Conservation (phyloP, 1,139 yeast species). For the Pneumocystis jirovecii region DNA sequence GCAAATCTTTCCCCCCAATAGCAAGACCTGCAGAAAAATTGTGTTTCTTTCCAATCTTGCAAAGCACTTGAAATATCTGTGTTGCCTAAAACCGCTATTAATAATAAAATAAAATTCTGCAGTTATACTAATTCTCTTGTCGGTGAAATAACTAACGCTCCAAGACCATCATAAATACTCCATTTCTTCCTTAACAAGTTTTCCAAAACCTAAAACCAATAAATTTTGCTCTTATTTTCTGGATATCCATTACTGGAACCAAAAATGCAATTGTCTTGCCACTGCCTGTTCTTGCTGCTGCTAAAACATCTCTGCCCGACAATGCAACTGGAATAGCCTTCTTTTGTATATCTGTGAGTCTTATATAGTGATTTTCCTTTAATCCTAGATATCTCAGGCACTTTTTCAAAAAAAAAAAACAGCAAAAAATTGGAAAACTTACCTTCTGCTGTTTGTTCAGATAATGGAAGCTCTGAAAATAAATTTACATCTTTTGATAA, state of each 20-base stretch:
- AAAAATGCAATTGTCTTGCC: constrained; percentile 91
- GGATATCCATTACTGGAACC: constrained; percentile 35
- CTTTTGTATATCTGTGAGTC: constrained; percentile 74
- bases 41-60: constrained; percentile 67
- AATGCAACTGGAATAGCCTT: constrained; percentile 64
- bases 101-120: background rate
- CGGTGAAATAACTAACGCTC: constrained; percentile 83
- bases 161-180: constrained; percentile 83
- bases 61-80: constrained; percentile 80
- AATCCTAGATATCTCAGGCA: constrained; percentile 50
- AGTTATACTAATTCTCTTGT: constrained; percentile 53
- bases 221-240: constrained; percentile 15
- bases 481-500: constrained; percentile 11
- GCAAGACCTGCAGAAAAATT: constrained; percentile 85
- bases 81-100: constrained; percentile 34
- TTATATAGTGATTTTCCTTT: constrained; percentile 47
- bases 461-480: constrained; percentile 54
- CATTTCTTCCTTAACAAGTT: constrained; percentile 45
- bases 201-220: constrained; percentile 14
- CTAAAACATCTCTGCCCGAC: constrained; percentile 70
- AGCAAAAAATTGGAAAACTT: background rate
- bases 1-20: constrained; percentile 91
- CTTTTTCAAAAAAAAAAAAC: constrained; percentile 44
- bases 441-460: constrained; percentile 34
- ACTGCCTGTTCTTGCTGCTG: constrained; percentile 92